Evolutionary conservation across 768 basidiomycete genomes (phyloP).

Genomic region (Rhodotorula graminis): DNA sequence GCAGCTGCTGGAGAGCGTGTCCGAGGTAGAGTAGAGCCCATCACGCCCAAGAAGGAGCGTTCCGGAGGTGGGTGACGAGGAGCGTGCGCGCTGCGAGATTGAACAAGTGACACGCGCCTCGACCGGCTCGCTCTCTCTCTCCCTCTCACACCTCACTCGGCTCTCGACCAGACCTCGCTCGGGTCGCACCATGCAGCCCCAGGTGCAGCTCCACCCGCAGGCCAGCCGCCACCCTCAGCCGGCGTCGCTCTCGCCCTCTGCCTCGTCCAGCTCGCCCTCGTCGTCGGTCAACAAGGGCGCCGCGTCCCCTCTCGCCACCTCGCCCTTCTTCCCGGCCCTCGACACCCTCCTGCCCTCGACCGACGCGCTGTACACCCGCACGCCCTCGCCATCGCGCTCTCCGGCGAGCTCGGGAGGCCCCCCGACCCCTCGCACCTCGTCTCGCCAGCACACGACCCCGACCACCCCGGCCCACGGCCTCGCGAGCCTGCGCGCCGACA

Average conservation of each 20-base stretch:
- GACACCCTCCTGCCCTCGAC: conserved; percentile 13
- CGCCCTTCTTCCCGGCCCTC: conserved; percentile 27
- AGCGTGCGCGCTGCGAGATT: too few species aligned
- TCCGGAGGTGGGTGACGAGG: too few species aligned
- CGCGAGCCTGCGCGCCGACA: neutral
- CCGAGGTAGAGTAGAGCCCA: too few species aligned
- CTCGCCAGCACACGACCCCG: neutral
- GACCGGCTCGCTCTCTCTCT: neutral
- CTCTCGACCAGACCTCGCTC: neutral
- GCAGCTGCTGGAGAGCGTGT: too few species aligned
- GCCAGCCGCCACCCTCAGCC: neutral
- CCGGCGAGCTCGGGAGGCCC: neutral
- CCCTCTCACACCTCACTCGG: neutral
- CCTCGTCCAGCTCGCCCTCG: neutral
- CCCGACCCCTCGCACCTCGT: neutral
- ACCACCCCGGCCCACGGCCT: conserved; percentile 5
- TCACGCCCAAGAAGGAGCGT: too few species aligned
- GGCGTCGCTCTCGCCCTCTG: neutral
- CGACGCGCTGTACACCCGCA: neutral
- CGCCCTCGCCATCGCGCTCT: neutral
- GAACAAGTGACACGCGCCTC: too few species aligned
- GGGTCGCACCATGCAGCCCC: neutral
- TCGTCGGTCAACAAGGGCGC: neutral
- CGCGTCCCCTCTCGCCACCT: conserved; percentile 20
- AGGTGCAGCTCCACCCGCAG: conserved; percentile 27